These are phyloP conservation scores for Anisodus tanguticus DNA, from an alignment of 257 asterid species.

Conservation along the genomic window DNA sequence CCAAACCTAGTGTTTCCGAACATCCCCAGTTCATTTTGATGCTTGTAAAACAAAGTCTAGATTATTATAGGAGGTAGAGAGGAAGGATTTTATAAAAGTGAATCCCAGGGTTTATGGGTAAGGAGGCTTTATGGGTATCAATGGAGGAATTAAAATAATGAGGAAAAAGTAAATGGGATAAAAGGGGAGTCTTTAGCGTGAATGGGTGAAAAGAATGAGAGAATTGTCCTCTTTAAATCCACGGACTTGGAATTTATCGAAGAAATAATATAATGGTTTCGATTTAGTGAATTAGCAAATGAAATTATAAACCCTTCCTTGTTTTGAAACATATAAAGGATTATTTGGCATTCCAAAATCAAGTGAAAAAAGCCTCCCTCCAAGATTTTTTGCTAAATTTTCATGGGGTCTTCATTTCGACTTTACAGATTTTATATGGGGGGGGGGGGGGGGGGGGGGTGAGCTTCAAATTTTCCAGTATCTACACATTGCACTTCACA, in stretches of 20 bases:
- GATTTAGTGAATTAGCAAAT: background rate
- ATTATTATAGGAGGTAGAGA: background rate
- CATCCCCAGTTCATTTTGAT: background rate
- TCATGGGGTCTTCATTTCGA: background rate
- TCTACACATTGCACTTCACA: conserved; percentile 13
- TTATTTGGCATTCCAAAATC: conserved; percentile 22
- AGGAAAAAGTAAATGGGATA: background rate
- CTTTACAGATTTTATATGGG: background rate
- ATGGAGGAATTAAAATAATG: background rate
- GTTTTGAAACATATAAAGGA: background rate
- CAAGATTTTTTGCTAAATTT: conserved; percentile 16
- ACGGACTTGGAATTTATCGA: background rate
- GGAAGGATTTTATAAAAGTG: background rate
- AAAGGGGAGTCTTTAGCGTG: background rate
- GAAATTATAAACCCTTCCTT: conserved; percentile 17
- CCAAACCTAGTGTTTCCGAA: background rate
- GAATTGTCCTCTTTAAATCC: background rate
- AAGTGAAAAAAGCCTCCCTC: background rate
- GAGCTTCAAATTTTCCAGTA: background rate
- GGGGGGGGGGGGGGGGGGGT: background rate
- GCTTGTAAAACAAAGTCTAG: background rate
- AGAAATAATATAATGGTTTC: background rate
- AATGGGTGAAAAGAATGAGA: background rate
- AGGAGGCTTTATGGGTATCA: conserved; percentile 13
- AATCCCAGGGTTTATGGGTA: background rate